phyloP scores from a whole-genome alignment of 352 stramenopile species.

The Globisporangium emineosum region DNA sequence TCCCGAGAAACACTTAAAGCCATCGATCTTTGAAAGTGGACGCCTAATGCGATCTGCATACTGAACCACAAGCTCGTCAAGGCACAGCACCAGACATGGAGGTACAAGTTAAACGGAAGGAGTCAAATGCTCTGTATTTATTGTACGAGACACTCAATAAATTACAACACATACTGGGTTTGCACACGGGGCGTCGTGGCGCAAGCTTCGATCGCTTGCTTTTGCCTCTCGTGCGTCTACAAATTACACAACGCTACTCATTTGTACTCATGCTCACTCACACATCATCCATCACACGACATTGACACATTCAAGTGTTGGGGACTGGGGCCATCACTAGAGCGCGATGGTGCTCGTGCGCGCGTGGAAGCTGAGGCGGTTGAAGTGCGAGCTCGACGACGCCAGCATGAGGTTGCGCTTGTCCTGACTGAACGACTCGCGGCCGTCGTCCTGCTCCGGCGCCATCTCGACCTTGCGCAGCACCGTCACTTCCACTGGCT shows the following conservation, averaged over 20 bases:
- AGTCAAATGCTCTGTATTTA: not conserved
- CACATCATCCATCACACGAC: not conserved
- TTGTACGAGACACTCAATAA: conserved; percentile 10
- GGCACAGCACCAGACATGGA: too few species aligned
- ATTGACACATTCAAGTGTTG: not conserved
- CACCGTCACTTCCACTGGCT: conserved; percentile 36
- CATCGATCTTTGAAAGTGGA: not conserved
- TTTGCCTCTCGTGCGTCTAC: not conserved
- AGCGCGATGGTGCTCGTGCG: conserved; percentile 17
- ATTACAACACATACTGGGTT: conserved; percentile 3
- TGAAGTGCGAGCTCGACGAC: conserved; percentile 12
- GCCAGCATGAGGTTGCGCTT: conserved; percentile 20
- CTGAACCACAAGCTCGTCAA: not conserved
- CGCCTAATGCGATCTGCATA: not conserved
- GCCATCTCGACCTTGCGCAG: conserved; percentile 52
- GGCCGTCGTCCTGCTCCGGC: conserved; percentile 27
- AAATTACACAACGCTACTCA: not conserved
- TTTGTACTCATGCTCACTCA: not conserved
- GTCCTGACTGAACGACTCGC: conserved; percentile 4
- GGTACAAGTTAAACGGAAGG: not conserved
- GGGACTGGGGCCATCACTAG: not conserved
- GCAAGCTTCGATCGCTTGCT: conserved; percentile 13
- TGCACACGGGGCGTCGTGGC: not conserved
- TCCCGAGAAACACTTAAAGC: not conserved
- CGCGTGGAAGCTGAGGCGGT: conserved; percentile 13